phyloP scores from a whole-genome alignment of 73 alveolate species.

The Paramecium pentaurelia region DNA sequence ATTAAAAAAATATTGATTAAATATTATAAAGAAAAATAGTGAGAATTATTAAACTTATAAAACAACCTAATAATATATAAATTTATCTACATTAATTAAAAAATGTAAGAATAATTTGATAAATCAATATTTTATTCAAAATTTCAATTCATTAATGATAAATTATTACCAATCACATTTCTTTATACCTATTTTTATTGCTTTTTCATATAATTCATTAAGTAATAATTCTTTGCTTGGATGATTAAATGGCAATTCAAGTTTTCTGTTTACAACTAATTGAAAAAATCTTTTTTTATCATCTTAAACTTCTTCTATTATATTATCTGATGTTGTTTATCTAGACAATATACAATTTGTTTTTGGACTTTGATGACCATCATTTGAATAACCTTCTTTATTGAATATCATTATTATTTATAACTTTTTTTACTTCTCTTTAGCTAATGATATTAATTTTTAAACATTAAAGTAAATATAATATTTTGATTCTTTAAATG shows the following conservation, averaged over 20 bases:
- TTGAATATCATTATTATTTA: not conserved
- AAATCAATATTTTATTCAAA: not conserved
- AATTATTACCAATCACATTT: not conserved
- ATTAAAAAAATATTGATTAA: not conserved
- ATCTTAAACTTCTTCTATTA: not conserved
- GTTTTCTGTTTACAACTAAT: not conserved
- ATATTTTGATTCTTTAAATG: not conserved
- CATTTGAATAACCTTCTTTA: not conserved
- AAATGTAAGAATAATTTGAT: not conserved
- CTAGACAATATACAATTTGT: not conserved
- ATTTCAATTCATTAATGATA: not conserved
- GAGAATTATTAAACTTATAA: not conserved
- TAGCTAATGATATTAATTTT: not conserved
- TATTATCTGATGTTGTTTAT: slow-evolving; percentile 1
- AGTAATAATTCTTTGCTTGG: not conserved
- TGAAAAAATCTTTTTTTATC: not conserved
- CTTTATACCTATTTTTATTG: not conserved
- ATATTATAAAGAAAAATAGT: not conserved
- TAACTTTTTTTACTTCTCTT: not conserved
- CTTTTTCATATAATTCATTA: not conserved
- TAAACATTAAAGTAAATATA: not conserved
- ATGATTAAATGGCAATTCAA: not conserved
- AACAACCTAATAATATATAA: too few species aligned
- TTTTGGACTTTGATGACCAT: not conserved
- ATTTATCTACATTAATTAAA: too few species aligned